Percentiles rank a stretch among this genome's conserved stretches.
Conservation (phyloP, 2,329 filamentous ascomycete species). For the Penicillium olsonii region DNA sequence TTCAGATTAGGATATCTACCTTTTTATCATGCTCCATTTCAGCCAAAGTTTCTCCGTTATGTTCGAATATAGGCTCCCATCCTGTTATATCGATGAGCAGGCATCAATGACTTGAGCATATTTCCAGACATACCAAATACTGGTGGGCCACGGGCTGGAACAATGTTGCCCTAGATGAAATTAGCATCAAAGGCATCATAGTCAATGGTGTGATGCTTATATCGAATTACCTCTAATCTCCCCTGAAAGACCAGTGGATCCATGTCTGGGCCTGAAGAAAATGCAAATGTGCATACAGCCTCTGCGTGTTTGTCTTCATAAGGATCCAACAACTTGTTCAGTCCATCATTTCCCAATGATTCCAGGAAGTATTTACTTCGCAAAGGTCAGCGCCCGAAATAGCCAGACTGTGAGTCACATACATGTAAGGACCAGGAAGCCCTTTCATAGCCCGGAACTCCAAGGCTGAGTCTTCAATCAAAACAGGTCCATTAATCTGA, state of each 20-base stretch:
- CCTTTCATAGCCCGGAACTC: slow-evolving; percentile 81
- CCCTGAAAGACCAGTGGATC: slow-evolving; percentile 84
- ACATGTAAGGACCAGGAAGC: slow-evolving; percentile 88
- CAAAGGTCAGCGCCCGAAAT: slow-evolving; percentile 10
- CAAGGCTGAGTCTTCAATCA: slow-evolving; percentile 87
- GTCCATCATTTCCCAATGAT: slow-evolving; percentile 71
- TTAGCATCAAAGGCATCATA: slow-evolving; percentile 39
- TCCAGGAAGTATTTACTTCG: slow-evolving; percentile 84
- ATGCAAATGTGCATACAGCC: slow-evolving; percentile 88
- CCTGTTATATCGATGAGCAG: slow-evolving; percentile 53
- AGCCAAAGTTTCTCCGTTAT: slow-evolving; percentile 79
- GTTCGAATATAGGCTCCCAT: slow-evolving; percentile 90
- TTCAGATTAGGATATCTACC: no score
- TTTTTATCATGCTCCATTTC: slow-evolving; percentile 78
- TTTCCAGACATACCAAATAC: slow-evolving; percentile 64
- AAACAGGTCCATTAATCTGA: slow-evolving; percentile 74
- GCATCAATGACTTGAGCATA: no score
- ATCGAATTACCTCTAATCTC: slow-evolving; percentile 26
- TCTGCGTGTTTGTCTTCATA: slow-evolving; percentile 84
- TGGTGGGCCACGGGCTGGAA: slow-evolving; percentile 71
- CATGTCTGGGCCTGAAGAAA: slow-evolving; percentile 73
- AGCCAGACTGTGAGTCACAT: slow-evolving; percentile 30
- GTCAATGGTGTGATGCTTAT: slow-evolving; percentile 58
- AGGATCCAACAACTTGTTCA: slow-evolving; percentile 78
- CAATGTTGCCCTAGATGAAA: slow-evolving; percentile 65